phyloP scores from a whole-genome alignment of 129 eudicot species.

The Mikania micrantha region DNA sequence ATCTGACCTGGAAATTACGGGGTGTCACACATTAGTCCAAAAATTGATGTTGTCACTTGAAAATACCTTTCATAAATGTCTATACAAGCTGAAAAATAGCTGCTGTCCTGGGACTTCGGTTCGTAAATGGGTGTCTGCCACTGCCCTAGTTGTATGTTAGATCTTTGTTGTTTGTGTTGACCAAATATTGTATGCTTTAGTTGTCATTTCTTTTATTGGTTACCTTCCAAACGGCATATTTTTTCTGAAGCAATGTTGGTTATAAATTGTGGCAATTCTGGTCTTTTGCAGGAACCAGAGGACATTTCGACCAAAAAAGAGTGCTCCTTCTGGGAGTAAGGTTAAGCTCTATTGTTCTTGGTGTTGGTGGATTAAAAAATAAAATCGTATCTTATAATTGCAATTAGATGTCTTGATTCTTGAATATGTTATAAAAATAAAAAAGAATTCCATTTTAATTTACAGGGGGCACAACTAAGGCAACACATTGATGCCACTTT shows the following conservation, averaged over 20 bases:
- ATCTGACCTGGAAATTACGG: too few relatives aligned
- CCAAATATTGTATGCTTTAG: not conserved
- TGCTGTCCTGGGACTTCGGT: too few relatives aligned
- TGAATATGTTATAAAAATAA: not conserved
- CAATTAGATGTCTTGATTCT: not conserved
- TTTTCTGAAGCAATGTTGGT: too few relatives aligned
- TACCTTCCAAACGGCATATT: not conserved
- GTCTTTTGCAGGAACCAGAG: conserved; percentile 76
- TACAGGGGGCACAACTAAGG: conserved; percentile 91
- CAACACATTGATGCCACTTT: conserved; percentile 90
- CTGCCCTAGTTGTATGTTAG: not conserved
- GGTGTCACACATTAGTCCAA: too few relatives aligned
- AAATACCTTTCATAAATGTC: too few relatives aligned
- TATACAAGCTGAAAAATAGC: too few relatives aligned
- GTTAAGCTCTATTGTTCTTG: conserved; percentile 25
- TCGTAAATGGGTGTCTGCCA: too few relatives aligned
- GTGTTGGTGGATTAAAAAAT: not conserved
- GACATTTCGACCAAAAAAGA: conserved; percentile 88
- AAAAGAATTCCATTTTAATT: not conserved
- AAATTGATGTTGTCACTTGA: too few relatives aligned
- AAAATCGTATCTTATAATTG: not conserved
- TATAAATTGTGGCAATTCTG: conserved; percentile 10
- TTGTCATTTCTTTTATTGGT: not conserved
- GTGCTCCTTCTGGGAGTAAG: conserved; percentile 97
- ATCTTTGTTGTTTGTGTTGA: not conserved